Evolutionary conservation across 1,139 yeast genomes (phyloP), one percentile per base, ranked within the genome.

Genomic region (Pichiaceae sp.): DNA sequence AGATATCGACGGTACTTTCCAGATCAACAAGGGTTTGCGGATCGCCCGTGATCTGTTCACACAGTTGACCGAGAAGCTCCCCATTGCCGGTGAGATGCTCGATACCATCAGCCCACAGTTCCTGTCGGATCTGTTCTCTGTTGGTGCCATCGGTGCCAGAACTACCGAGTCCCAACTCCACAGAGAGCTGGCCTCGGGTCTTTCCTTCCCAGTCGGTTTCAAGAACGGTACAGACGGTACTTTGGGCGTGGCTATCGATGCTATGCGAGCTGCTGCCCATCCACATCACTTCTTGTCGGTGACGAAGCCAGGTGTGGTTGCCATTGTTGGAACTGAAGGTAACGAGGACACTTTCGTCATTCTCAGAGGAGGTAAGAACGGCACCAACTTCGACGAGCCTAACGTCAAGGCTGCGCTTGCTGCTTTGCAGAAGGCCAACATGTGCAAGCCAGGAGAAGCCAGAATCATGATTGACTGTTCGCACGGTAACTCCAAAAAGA

Each of bases 101-200:
- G 98, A 91, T 59, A 91, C 97, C 28, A 89, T 89, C 48, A 83
- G 95, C 25, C 97, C 97, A 4, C 97, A 87, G 66, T 89, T 82
- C 66, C 70, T 89, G 52, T 73, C 89, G 32, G 97, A 89, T 57
- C 74, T 89, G 52, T 78, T 89, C 69, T 81, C 94, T 24, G 75
- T 89, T 34, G 97, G 96, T 52, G 97, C 97, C 42, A 87, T 89
- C 59, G 97, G 97, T 53, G 97, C 97, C 40, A 80, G 97, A 68
- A 89, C 97, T 37, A 89, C 97, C 31, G 97, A 89, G 64, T 86
- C 96, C 26, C 97, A 89, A 65, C 75, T 89, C 44, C 97, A 89
- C 63, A 81, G 97, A 62, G 97, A 89, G 60, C 73, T 89, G 51
- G 95, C 96, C 9, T 86, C 96, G 3, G 97, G 96, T 29, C 70